Evolutionary conservation across 805 yeast species (phyloP).

Genomic region (Candida krabiensis): DNA sequence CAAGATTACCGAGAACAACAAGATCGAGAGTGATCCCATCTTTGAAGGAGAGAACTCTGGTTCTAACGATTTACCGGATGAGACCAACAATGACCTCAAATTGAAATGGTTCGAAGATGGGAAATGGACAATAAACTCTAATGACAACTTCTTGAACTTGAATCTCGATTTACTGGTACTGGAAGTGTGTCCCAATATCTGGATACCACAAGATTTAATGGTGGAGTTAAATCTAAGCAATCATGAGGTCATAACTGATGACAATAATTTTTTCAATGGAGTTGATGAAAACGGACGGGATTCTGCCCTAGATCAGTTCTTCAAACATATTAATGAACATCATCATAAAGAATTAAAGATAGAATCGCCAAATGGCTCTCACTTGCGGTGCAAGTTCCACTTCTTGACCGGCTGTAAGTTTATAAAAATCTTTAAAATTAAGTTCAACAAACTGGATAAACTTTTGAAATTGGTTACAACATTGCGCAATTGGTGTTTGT

Average conservation of each 20-base stretch:
- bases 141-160: conserved; percentile 16
- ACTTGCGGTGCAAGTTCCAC: conserved; percentile 11
- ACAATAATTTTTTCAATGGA: conserved; percentile 24
- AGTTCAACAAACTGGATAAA: conserved; percentile 21
- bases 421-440: conserved; percentile 29
- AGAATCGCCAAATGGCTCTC: not conserved
- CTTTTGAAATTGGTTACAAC: conserved; percentile 19
- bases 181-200: conserved; percentile 32
- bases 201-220: conserved; percentile 34
- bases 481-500: conserved; percentile 29
- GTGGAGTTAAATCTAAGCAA: conserved; percentile 21
- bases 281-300: conserved; percentile 8
- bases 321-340: conserved; percentile 17
- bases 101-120: conserved; percentile 29
- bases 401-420: conserved; percentile 30
- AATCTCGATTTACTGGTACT: conserved; percentile 25
- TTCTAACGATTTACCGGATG: not conserved
- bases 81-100: conserved; percentile 9
- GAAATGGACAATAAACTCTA: conserved; percentile 23
- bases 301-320: conserved; percentile 20
- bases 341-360: conserved; percentile 15
- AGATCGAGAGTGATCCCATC: conserved; percentile 8
- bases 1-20: conserved; percentile 29
- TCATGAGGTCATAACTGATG: conserved; percentile 26
- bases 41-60: conserved; percentile 2